Evolutionary conservation across 208 protist genomes (phyloP).

Genomic region (Angomonas deanei): DNA sequence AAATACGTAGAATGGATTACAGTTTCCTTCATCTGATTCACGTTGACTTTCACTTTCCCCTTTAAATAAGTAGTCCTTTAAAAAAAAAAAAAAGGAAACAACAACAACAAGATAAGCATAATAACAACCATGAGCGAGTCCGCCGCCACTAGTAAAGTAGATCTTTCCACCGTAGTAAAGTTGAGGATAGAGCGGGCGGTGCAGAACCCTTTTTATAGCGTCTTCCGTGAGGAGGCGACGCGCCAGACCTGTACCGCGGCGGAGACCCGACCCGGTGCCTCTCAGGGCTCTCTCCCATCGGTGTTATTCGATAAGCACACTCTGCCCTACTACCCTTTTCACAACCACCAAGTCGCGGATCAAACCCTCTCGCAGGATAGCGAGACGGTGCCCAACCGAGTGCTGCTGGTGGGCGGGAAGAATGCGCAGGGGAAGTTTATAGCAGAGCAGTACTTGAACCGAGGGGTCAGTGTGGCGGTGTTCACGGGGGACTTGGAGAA

Average conservation of each 20-base stretch:
- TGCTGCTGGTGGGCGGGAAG: conserved; percentile 36
- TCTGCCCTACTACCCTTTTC: conserved; percentile 36
- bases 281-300: no score
- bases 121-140: no score
- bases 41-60: no score
- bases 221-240: conserved; percentile 71
- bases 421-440: conserved; percentile 53
- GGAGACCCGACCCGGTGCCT: no score
- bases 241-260: conserved; percentile 19
- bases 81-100: background rate
- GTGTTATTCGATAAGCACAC: background rate
- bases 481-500: conserved; percentile 38
- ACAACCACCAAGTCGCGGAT: conserved; percentile 18
- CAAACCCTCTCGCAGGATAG: background rate
- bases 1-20: background rate
- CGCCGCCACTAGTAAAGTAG: no score
- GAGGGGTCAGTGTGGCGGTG: conserved; percentile 59
- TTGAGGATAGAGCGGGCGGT: conserved; percentile 36
- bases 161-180: conserved; percentile 27
- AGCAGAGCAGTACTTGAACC: conserved; percentile 57
- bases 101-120: background rate
- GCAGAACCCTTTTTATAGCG: conserved; percentile 45
- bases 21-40: background rate
- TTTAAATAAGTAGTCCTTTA: no score
- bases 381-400: background rate